Base-by-base conservation (phyloP, 1,139 yeast species). In the Scheffersomyces quercinus region DNA sequence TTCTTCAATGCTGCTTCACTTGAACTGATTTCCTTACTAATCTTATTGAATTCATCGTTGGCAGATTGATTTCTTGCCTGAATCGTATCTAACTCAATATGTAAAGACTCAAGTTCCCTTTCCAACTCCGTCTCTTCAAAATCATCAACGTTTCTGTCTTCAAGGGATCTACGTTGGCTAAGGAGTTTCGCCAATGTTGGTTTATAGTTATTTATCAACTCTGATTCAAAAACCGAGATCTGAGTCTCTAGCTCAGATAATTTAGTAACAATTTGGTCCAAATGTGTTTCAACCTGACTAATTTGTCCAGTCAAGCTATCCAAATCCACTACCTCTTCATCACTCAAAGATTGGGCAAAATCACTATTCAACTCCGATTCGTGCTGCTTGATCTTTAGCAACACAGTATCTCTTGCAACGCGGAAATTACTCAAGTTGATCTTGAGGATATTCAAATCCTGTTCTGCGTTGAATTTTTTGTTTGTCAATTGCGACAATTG, bases 171-270 rank as follows among this genome's bases (percentile, higher is more conserved):
- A 31, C 65, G 58, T 28, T 65, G 60, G 43, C 64, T 67, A 10
- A 80, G 51, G 13, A 80, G 61, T 40, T 75, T 73, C 1, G 48
- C 46, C 33, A 67, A 51, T 43, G 62, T 63, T 0, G 74, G 74
- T 29, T 49, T 53, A 41, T 58, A 68, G 42, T 77, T 83, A 38
- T 82, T 82, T 12, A 70, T 64, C 39, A 88, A 62, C 50, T 85
- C 90, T 4, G 87, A 75, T 42, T 80, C 81, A 26, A 79, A 58
- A 4, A 67, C 63, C 1, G 82, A 74, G n/a, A 79, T 64, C 15
- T 68, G 66, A 6, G 81, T 66, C 45, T 85, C 88, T 15, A 81
- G 50, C 6, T 68, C 74, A 2, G 79, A 64, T 26, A 83, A 64
- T 39, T 70, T 58, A 8, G 71, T 73, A 0, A 76, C 75, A 0